Base-by-base conservation (phyloP, 2,329 filamentous ascomycete species). In the Magnaporthiopsis poae region DNA sequence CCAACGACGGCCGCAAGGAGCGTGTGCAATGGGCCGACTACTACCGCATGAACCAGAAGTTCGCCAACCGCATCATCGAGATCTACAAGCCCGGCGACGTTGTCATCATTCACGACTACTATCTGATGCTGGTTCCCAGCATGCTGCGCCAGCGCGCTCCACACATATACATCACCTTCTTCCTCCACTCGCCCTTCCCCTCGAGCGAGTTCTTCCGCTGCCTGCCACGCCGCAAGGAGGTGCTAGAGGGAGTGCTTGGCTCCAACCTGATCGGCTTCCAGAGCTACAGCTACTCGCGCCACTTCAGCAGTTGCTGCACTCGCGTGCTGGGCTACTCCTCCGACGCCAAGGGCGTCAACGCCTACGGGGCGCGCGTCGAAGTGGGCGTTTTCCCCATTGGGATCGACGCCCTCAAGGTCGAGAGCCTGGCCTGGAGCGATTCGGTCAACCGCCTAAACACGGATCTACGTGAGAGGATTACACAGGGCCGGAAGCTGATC, bases 251-350 rank as follows among this genome's bases (percentile, higher is more conserved):
- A 63, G 88, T 96, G 62, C 82, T 98, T 60, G 93, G 94, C 25
- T 87, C 94, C 66, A 97, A 97, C 77, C 88, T 98, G 80, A 87
- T 98, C 69, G 93, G 92, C 0, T 97, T 98, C 80, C 94, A 98
- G 77, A 95, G 92, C 9, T 95, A 92, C 80, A 95, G 92, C 76
- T 98, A 96, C 77, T 94, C 93, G 18, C 88, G 93, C 31, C 94
- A 98, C 77, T 98, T 98, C 76, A 87, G 92, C 56, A 96, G 92
- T 70, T 97, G 93, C 79, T 97, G 93, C 78, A 96, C 92, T 1
- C 87, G 93, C 33, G 90, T 97, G 63, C 83, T 97, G 9, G 90
- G 91, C n/a, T 96, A 96, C 73, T 90, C 92, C 62, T 96, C 92
- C 0, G 92, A 93, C 68, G 87, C 87, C 1, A 87, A 89, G 4